Conservation (phyloP, 2,329 filamentous ascomycete species). For the Nakataea oryzae region DNA sequence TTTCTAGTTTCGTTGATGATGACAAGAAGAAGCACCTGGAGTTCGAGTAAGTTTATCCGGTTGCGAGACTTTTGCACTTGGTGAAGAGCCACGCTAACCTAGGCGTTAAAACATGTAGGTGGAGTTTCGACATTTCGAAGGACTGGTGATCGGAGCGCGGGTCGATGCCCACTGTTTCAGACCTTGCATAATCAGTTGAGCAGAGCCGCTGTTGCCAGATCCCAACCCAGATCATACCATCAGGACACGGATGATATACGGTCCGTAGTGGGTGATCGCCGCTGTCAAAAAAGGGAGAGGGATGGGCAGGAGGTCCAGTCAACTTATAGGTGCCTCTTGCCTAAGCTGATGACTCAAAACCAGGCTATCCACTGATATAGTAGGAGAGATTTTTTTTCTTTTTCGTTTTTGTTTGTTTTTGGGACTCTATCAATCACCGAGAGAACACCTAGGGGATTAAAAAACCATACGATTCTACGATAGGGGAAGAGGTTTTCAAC, state of each 20-base stretch:
- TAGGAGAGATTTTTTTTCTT: background rate
- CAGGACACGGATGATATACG: background rate
- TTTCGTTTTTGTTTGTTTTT: background rate
- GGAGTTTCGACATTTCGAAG: constrained; percentile 95
- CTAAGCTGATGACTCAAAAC: background rate
- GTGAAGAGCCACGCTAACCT: background rate
- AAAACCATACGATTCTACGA: background rate
- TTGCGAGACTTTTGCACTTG: background rate
- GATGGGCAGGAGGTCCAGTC: background rate
- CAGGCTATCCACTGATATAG: background rate
- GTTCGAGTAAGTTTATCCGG: constrained; percentile 47
- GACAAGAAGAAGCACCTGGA: constrained; percentile 82
- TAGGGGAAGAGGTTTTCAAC: background rate
- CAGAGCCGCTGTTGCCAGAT: background rate
- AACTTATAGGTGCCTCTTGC: background rate
- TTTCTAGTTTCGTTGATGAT: constrained; percentile 89
- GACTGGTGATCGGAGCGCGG: constrained; percentile 57
- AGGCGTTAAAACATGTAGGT: constrained; percentile 25
- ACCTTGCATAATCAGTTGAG: background rate
- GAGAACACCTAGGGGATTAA: background rate
- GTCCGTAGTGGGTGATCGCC: background rate
- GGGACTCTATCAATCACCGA: background rate
- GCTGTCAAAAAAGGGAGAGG: background rate
- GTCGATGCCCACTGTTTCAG: background rate
- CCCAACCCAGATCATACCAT: background rate